Evolutionary conservation across 805 yeast species (phyloP), one percentile per base, ranked within the genome.

Genomic region (Osmozyma mogii): DNA sequence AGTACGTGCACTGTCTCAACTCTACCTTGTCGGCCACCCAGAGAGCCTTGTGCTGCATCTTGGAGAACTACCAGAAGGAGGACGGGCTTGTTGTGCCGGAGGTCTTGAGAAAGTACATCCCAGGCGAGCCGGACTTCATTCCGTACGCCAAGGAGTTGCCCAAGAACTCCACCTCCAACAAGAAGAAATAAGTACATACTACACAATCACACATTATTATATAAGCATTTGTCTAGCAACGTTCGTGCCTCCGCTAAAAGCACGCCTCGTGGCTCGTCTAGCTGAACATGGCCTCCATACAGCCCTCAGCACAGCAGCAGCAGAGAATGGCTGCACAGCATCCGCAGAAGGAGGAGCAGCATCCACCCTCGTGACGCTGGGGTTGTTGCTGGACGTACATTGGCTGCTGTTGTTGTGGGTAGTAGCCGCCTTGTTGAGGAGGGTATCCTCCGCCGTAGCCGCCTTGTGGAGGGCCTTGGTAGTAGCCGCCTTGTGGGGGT

Each of bases 1-100:
- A 83, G 62, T 92, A 92, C 62, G 98, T 92, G 37, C 98, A 92
- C 65, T 92, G 98, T 69, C 74, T 92, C 68, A 92, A 92, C 75
- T 85, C 96, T 30, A 92, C 98, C 24, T 72, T 92, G 51, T 81
- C 95, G 60, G 98, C 98, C 34, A 92, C 98, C 38, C 94, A 92
- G 73, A 84, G 98, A 68, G 95, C 98, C 11, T 68, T 92, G 52
- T 92, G 98, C 69, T 92, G 98, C 72, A 70, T 92, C 44, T 70
- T 92, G 56, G 98, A 92, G 68, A 92, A 92, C 70, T 92, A 92
- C 68, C 98, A 92, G 71, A 92, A 89, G 36, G 96, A 84, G 54
- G 96, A 87, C 39, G 97, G 98, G 52, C 70, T 89, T 50, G 75
- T 75, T 34, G 75, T 92, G 40, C 98, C 98, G 38, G 94, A 88